Base-by-base conservation (phyloP, 768 basidiomycete genomes). In the Trametes punicea region DNA sequence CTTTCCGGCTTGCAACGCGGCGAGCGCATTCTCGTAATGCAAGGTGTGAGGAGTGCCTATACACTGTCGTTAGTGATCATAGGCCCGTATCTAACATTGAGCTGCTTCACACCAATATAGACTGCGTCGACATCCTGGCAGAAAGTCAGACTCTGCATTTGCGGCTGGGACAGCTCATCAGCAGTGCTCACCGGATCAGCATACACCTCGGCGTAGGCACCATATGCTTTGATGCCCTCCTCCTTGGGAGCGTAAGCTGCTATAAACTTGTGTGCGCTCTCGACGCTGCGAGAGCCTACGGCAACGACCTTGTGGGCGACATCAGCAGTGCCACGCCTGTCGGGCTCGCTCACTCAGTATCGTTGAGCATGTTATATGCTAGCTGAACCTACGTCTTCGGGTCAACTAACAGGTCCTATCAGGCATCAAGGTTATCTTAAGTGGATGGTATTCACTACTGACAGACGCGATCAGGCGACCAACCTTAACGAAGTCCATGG, bases 31-130 rank as follows among this genome's bases (percentile, higher is more conserved):
- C 57, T 76, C 74, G 68, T 92, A 90, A 74, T 96, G 93, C 57
- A 80, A 76, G 1, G 89, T 88, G 67, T 96, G 90, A 3, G 93
- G 93, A 2, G 92, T 92, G 7, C 88, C 90, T 85, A 60, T 18
- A 46, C 5, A 31, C 38, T n/a, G 33, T n/a, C 3, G 13, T 10
- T 13, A 15, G 2, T 4, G n/a, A 6, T 41, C 23, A 42, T n/a
- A n/a, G n/a, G n/a, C n/a, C n/a, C n/a, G n/a, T n/a, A n/a, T n/a
- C n/a, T n/a, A n/a, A n/a, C n/a, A n/a, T n/a, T n/a, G n/a, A n/a
- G n/a, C n/a, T n/a, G n/a, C n/a, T n/a, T 16, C 55, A 46, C 39
- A 83, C 84, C 89, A 49, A 92, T 83, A 71, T 93, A 93, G 52
- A 93, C 73, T 0, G 75, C 88, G 62, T 91, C 83, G 25, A 93